phyloP scores from a whole-genome alignment of 2,329 filamentous ascomycete species.

The Neocucurbitaria cava region DNA sequence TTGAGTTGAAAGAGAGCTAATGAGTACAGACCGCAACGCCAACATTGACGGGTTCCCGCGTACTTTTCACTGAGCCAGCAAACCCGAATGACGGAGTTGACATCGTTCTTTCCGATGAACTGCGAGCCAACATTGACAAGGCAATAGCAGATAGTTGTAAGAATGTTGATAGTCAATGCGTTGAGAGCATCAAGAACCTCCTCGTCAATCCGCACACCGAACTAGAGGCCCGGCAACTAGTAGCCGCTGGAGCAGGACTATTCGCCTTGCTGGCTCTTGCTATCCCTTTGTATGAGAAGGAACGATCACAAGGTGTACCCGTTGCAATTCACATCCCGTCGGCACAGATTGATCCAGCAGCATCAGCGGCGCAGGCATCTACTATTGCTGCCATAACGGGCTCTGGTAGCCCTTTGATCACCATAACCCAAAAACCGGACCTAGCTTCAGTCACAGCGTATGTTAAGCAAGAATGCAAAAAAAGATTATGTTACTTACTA shows the following conservation, averaged over 20 bases:
- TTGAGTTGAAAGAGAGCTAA: not conserved
- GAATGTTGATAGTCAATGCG: not conserved
- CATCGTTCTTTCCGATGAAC: constrained; percentile 5
- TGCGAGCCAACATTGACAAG: constrained; percentile 1
- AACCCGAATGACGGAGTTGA: not conserved
- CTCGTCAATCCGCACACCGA: constrained; percentile 1
- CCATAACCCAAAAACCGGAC: constrained; percentile 4
- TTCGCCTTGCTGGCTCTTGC: not conserved
- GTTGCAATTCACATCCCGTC: not conserved
- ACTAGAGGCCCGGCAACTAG: constrained; percentile 3
- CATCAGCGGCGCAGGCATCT: not conserved
- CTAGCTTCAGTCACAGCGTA: not conserved
- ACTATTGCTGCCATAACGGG: not conserved
- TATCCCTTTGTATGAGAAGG: not conserved
- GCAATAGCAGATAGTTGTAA: constrained; percentile 1
- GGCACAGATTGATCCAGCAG: not conserved
- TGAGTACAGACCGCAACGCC: not conserved
- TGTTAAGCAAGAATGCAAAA: not conserved
- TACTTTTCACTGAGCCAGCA: constrained; percentile 3
- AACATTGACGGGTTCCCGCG: constrained; percentile 2
- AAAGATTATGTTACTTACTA: too few species aligned
- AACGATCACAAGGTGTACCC: not conserved
- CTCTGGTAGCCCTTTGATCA: not conserved
- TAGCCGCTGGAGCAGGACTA: not conserved
- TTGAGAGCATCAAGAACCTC: constrained; percentile 2